Conservation (phyloP, 257 asterid genomes). For the Solanum bulbocastanum region DNA sequence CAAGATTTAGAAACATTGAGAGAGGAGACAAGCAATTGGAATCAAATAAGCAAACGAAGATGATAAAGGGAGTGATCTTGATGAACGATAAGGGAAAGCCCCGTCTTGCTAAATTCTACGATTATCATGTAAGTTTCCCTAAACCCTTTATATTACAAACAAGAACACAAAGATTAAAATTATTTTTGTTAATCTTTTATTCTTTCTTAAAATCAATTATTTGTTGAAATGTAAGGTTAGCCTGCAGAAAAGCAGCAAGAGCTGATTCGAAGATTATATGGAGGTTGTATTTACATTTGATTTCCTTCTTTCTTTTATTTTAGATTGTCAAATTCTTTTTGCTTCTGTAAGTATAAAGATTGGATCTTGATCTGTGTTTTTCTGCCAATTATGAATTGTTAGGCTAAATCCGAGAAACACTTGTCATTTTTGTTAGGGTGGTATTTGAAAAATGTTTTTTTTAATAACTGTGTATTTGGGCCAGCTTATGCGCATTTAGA, state of each 20-base stretch:
- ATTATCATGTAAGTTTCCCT: conserved; percentile 46
- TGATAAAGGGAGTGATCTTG: conserved; percentile 84
- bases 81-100: conserved; percentile 96
- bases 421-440: not conserved
- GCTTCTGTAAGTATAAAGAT: not conserved
- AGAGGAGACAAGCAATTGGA: not conserved
- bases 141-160: not conserved
- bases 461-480: no score
- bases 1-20: not conserved
- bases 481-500: not conserved
- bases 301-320: not conserved
- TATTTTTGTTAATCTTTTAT: not conserved
- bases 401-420: not conserved
- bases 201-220: not conserved
- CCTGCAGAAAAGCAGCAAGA: conserved; percentile 95
- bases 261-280: conserved; percentile 65
- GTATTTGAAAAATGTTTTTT: not conserved
- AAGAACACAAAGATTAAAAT: not conserved
- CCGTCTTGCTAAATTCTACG: conserved; percentile 83
- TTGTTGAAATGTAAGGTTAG: conserved; percentile 23
- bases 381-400: not conserved
- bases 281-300: conserved; percentile 25
- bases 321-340: not conserved
- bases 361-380: not conserved
- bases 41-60: conserved; percentile 4